Conservation (phyloP, 495 filamentous ascomycete genomes). For the Penicillium egyptiacum region DNA sequence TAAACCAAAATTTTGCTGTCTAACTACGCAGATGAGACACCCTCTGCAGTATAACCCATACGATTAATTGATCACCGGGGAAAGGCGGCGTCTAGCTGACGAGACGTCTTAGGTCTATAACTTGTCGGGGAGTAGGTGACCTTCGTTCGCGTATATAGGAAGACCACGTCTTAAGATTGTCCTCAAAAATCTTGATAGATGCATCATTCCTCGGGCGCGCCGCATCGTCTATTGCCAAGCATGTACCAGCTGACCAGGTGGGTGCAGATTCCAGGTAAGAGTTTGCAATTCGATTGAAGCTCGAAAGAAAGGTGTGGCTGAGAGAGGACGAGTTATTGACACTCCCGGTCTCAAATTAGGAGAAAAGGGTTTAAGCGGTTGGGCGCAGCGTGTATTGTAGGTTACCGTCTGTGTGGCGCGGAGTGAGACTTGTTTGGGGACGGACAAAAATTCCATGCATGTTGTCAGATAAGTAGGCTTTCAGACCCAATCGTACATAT, state of each 20-base stretch:
- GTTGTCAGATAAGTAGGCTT: background rate
- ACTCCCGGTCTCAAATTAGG: background rate
- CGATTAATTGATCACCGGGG: background rate
- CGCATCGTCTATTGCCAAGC: background rate
- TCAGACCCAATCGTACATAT: background rate
- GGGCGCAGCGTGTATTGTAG: background rate
- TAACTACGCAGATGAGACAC: background rate
- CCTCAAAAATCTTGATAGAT: too few species aligned
- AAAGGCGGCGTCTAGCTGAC: too few species aligned
- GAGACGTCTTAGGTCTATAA: too few species aligned
- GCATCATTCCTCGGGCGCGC: too few species aligned
- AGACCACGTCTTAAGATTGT: too few species aligned
- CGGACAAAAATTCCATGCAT: background rate
- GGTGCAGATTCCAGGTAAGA: background rate
- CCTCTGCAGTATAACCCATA: constrained; percentile 12
- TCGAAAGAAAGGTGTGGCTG: background rate
- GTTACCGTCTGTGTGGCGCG: too few species aligned
- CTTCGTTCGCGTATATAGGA: too few species aligned
- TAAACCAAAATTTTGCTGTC: constrained; percentile 16
- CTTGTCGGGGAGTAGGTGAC: too few species aligned
- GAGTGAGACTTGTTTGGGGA: background rate
- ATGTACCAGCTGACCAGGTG: background rate
- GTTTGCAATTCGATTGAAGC: background rate
- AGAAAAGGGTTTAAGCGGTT: background rate
- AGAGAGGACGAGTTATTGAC: background rate